These are phyloP conservation scores for Aspergillus sp. DNA, from an alignment of 2,329 filamentous ascomycete genomes.

Conservation along the genomic window DNA sequence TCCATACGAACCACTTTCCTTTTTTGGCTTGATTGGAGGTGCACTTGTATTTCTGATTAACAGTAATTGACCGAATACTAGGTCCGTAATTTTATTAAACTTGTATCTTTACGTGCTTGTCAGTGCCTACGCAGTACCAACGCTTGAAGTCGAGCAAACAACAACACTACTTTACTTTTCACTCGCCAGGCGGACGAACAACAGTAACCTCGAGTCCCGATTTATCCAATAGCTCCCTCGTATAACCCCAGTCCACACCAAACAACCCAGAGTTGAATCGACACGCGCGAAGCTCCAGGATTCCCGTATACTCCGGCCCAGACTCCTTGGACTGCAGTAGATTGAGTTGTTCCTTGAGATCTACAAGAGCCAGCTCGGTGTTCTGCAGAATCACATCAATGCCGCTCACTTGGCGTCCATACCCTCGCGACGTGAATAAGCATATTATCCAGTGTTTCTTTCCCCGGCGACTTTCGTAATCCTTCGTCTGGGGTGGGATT, in stretches of 20 bases:
- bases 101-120: neutral
- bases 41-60: neutral
- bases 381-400: conserved; percentile 48
- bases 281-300: conserved; percentile 47
- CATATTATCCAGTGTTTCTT: conserved; percentile 57
- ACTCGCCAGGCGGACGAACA: conserved; percentile 26
- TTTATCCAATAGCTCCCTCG: conserved; percentile 44
- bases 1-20: neutral
- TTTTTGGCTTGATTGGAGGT: neutral
- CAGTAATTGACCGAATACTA: neutral
- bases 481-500: conserved; percentile 50
- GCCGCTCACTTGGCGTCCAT: conserved; percentile 43
- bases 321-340: conserved; percentile 18
- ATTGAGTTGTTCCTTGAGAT: conserved; percentile 48
- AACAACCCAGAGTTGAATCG: conserved; percentile 61
- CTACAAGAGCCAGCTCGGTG: conserved; percentile 49
- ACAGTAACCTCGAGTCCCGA: conserved; percentile 38
- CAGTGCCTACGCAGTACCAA: neutral
- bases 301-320: conserved; percentile 15
- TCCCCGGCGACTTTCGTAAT: conserved; percentile 18
- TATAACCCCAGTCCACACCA: conserved; percentile 54
- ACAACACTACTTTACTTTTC: neutral
- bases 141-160: neutral
- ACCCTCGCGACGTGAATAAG: conserved; percentile 56
- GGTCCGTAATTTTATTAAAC: neutral